Base-by-base conservation (phyloP, 2,329 filamentous ascomycete species). In the Fusarium verticillioides region DNA sequence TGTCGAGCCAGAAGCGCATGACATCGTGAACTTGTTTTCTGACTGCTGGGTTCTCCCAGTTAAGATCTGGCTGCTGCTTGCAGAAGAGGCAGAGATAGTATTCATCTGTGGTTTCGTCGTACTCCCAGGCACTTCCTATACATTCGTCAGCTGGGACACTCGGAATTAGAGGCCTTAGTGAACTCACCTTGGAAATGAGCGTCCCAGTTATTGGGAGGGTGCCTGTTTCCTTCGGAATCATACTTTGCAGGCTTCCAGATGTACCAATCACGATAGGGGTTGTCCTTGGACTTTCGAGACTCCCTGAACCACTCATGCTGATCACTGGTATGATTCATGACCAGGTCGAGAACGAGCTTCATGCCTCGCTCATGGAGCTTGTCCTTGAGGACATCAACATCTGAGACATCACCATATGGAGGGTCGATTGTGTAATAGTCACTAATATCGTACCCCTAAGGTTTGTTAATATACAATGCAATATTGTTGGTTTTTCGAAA, bases 1-100 rank as follows among this genome's bases (percentile, higher is more conserved):
- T 88, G 69, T 93, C 85, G 4, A 94, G 87, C 93, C 93, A 95
- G 82, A 94, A 95, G 28, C 87, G 86, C 85, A 94, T 91, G 28
- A 91, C 87, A 44, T 91, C 85, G 79, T 94, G 91, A 5, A 93
- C 90, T 5, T 90, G 91, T 62, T 87, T 82, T 39, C 92, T 87
- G 7, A 93, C 90, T 2, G 87, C 86, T 0, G 86, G 85, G 75
- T 92, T 91, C 78, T 94, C 91, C 92, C 92, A 95, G 82, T 95
- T 95, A 44, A 95, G 87, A 73, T 95, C 93, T 1, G 93, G 93
- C 78, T 94, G 93, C 73, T 92, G 89, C 9, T 86, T 87, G 46
- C 89, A 88, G 80, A 93, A 95, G 36, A 95, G 86, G 70, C 90
- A 89, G 3, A 94, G 88, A 77, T 93, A 89, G 77, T 87, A 88